Base-by-base conservation (phyloP, 208 protist species). In the Polymyxa betae region DNA sequence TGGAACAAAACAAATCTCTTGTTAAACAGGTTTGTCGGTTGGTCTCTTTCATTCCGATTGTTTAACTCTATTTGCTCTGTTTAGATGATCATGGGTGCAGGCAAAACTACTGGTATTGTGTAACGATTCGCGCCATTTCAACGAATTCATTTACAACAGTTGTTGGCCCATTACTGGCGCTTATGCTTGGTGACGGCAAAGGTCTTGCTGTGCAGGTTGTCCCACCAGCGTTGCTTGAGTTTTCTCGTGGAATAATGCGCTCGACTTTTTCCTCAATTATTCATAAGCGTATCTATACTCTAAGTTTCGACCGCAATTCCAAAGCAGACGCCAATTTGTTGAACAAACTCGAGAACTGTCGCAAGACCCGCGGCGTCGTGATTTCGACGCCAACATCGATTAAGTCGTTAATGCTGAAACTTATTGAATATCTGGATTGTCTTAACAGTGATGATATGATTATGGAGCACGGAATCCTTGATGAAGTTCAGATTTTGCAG, bases 21-120 rank as follows among this genome's bases (percentile, higher is more conserved):
- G 96, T 98, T 78, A 95, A 97, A 93, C 96, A 98, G n/a, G n/a
- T n/a, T n/a, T n/a, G n/a, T n/a, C n/a, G n/a, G n/a, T n/a, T n/a
- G n/a, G n/a, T n/a, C n/a, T n/a, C n/a, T n/a, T n/a, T n/a, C n/a
- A n/a, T n/a, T n/a, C n/a, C n/a, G n/a, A n/a, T n/a, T n/a, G n/a
- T n/a, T n/a, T n/a, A n/a, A n/a, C n/a, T n/a, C n/a, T n/a, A n/a
- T n/a, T n/a, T n/a, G n/a, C n/a, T n/a, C n/a, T n/a, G n/a, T n/a
- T n/a, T n/a, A n/a, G 93, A 96, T 98, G 96, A 97, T 98, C 91
- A 98, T 98, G 97, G 97, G 97, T 35, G 94, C 97, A 54, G 97
- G 97, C 89, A 98, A 98, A 93, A 98, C 97, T 10, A 66, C 54
- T 66, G 54, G 54, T 66, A 66, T 29, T 32, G 29, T 29, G 54